Percentiles rank a stretch among this genome's conserved stretches.
Evolutionary conservation across 805 yeast genomes (phyloP).

Genomic region (Wickerhamia fluorescens): DNA sequence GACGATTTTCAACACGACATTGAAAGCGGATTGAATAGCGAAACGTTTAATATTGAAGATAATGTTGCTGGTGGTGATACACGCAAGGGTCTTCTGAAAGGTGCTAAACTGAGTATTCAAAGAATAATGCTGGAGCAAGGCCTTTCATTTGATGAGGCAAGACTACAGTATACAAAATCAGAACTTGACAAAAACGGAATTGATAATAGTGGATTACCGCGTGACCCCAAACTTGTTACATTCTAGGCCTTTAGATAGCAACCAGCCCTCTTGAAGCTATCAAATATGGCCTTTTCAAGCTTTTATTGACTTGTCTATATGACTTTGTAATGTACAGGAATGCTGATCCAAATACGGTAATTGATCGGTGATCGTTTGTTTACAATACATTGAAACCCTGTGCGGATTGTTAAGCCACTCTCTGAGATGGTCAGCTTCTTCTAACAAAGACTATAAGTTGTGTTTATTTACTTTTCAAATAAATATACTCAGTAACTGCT

Average conservation of each 20-base stretch:
- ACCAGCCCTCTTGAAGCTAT: no score
- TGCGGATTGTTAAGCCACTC: no score
- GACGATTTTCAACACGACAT: conserved; percentile 34
- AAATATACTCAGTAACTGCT: no score
- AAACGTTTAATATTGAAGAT: conserved; percentile 44
- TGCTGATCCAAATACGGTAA: no score
- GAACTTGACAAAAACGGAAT: conserved; percentile 29
- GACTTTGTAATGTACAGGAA: no score
- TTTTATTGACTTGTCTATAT: no score
- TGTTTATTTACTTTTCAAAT: conserved; percentile 3
- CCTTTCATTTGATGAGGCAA: conserved; percentile 63
- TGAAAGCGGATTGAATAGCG: conserved; percentile 52
- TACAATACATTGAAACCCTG: no score
- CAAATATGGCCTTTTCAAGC: no score
- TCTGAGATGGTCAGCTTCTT: no score
- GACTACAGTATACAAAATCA: conserved; percentile 43
- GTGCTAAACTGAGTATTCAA: conserved; percentile 44
- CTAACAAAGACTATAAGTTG: no score
- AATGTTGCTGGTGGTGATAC: conserved; percentile 41
- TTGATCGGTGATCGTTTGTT: no score
- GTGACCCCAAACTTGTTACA: conserved; percentile 15
- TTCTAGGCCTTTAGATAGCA: conserved; percentile 2
- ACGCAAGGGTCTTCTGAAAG: conserved; percentile 55
- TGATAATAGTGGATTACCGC: conserved; percentile 12
- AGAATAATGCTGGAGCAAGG: conserved; percentile 45